These are phyloP conservation scores for Wickerhamomyces bovis DNA, from an alignment of 805 yeast species.

Conservation along the genomic window DNA sequence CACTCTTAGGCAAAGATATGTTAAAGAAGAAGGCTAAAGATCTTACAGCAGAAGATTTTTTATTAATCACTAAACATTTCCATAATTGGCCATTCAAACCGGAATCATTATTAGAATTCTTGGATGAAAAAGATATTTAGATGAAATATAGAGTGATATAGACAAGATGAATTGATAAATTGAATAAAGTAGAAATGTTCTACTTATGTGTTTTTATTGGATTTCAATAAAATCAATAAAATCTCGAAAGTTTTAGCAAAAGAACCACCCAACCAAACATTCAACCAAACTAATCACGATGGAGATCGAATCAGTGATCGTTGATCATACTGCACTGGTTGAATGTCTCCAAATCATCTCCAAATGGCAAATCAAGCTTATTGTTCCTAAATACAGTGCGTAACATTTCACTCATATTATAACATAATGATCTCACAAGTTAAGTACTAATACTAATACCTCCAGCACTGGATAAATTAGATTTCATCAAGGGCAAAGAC, in stretches of 20 bases:
- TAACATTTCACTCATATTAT: too few relatives aligned
- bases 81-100: slow-evolving; percentile 88
- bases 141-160: not conserved
- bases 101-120: slow-evolving; percentile 27
- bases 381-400: not conserved
- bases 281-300: too few relatives aligned
- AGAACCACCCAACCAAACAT: too few relatives aligned
- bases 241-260: too few relatives aligned
- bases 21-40: slow-evolving; percentile 40
- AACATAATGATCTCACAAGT: too few relatives aligned
- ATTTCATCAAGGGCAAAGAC: not conserved
- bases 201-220: too few relatives aligned
- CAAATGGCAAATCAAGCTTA: not conserved
- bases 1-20: slow-evolving; percentile 30
- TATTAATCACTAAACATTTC: slow-evolving; percentile 44
- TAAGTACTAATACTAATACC: too few relatives aligned
- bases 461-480: not conserved
- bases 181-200: too few relatives aligned
- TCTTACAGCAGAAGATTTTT: slow-evolving; percentile 51
- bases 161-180: too few relatives aligned
- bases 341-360: not conserved
- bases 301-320: not conserved
- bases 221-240: too few relatives aligned
- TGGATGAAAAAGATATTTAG: slow-evolving; percentile 19
- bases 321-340: not conserved